Conservation (phyloP, 768 basidiomycete genomes). For the Tylopilus intermedius region DNA sequence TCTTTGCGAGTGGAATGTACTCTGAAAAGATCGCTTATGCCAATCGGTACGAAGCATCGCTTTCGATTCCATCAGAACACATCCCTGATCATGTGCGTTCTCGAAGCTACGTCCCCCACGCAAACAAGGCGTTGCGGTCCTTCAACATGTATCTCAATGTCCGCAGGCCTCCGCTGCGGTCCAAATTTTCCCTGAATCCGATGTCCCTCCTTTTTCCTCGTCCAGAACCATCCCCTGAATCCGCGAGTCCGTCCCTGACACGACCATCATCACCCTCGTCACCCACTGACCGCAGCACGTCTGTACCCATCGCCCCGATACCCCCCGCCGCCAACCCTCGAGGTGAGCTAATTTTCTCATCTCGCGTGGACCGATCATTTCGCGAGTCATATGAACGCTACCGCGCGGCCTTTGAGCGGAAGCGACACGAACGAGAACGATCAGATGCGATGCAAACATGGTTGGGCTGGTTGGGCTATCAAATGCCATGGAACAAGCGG, state of each 20-base stretch:
- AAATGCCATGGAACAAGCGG: slow-evolving; percentile 27
- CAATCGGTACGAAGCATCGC: slow-evolving; percentile 64
- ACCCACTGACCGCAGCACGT: slow-evolving; percentile 39
- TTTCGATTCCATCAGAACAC: slow-evolving; percentile 7
- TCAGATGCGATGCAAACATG: slow-evolving; percentile 29
- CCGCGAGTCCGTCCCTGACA: slow-evolving; percentile 22
- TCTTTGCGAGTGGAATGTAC: slow-evolving; percentile 97
- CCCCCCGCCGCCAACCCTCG: slow-evolving; percentile 86
- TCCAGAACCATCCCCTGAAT: slow-evolving; percentile 19
- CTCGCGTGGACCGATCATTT: slow-evolving; percentile 75
- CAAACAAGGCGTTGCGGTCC: slow-evolving; percentile 84
- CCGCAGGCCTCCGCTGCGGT: slow-evolving; percentile 67
- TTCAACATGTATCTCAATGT: slow-evolving; percentile 98
- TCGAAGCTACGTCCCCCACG: slow-evolving; percentile 89
- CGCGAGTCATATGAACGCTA: slow-evolving; percentile 92
- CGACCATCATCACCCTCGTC: slow-evolving; percentile 28
- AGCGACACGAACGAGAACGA: slow-evolving; percentile 60
- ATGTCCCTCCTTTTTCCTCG: slow-evolving; percentile 37
- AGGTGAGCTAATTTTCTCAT: slow-evolving; percentile 95
- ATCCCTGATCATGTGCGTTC: slow-evolving; percentile 13
- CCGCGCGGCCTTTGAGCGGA: slow-evolving; percentile 78
- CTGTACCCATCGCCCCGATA: slow-evolving; percentile 58
- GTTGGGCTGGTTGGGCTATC: slow-evolving; percentile 27
- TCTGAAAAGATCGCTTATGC: slow-evolving; percentile 94
- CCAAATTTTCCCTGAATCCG: slow-evolving; percentile 44